Percentiles rank a stretch among this genome's conserved stretches.
These are phyloP conservation scores for Pythium dissimile DNA, from an alignment of 352 stramenopile species.

Conservation along the genomic window DNA sequence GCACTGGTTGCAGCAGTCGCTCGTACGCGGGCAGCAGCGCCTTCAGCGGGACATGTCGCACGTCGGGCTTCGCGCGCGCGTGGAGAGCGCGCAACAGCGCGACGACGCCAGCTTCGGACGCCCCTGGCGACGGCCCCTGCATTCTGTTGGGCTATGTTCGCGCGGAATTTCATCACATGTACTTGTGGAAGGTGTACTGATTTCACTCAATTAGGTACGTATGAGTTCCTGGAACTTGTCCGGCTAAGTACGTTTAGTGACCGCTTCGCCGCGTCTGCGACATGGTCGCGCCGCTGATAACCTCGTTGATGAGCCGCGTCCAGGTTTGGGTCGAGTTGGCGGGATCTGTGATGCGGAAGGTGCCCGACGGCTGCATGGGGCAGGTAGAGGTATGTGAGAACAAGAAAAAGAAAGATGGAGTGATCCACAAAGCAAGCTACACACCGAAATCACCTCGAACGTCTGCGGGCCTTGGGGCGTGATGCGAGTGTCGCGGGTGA, in stretches of 20 bases:
- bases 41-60: conserved; percentile 24
- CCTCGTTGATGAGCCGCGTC: conserved; percentile 46
- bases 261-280: conserved; percentile 14
- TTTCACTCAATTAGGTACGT: conserved; percentile 17
- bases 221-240: background rate
- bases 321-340: conserved; percentile 61
- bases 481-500: conserved; percentile 61
- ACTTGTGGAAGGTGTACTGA: too few relatives aligned
- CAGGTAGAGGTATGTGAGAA: background rate
- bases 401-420: too few relatives aligned
- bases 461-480: conserved; percentile 69
- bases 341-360: conserved; percentile 55
- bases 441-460: conserved; percentile 73
- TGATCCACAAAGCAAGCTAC: conserved; percentile 14
- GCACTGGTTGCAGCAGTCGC: conserved; percentile 48
- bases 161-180: background rate
- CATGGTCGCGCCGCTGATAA: conserved; percentile 16
- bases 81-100: conserved; percentile 42
- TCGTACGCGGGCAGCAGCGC: conserved; percentile 37
- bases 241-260: conserved; percentile 16
- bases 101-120: conserved; percentile 25
- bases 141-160: background rate
- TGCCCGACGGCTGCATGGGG: conserved; percentile 41
- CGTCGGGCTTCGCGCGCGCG: conserved; percentile 18
- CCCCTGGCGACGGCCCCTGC: background rate